A percentile compares a stretch with the other conserved stretches of the same genome.
These are phyloP conservation scores for Tulasnella sp. DNA, from an alignment of 768 basidiomycete species.

Conservation along the genomic window DNA sequence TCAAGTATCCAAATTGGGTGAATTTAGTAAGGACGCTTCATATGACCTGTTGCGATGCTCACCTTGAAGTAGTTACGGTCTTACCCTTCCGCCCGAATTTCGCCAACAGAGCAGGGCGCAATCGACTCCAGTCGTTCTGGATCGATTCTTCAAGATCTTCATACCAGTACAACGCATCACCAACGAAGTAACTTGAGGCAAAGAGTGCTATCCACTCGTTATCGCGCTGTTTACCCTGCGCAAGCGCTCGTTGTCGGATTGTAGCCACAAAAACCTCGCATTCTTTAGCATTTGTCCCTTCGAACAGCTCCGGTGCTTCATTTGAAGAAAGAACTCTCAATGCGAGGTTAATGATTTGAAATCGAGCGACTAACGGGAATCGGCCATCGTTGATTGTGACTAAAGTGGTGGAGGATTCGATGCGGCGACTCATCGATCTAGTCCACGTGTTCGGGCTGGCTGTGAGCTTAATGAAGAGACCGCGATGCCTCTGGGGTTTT, in stretches of 20 bases:
- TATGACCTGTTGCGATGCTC: background rate
- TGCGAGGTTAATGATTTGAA: background rate
- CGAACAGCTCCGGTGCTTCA: background rate
- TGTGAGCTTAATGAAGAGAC: too few species aligned
- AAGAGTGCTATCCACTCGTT: background rate
- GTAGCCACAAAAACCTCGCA: background rate
- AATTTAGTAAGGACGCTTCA: too few species aligned
- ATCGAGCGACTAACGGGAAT: background rate
- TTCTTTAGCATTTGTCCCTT: background rate
- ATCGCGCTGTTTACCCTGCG: background rate
- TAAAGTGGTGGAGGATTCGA: too few species aligned
- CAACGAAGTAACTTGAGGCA: background rate
- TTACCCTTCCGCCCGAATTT: background rate
- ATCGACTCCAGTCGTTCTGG: background rate
- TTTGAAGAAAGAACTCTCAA: background rate
- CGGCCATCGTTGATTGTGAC: background rate
- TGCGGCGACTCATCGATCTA: too few species aligned
- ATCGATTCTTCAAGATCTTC: background rate
- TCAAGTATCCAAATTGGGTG: background rate
- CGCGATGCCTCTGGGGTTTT: too few species aligned
- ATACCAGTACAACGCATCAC: slow-evolving; percentile 16
- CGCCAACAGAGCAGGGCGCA: background rate
- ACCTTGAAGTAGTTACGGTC: background rate
- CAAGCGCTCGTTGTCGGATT: background rate
- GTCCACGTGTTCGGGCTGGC: too few species aligned